These are phyloP conservation scores for Hammondia hammondi DNA, from an alignment of 169 alveolate species.

Conservation along the genomic window DNA sequence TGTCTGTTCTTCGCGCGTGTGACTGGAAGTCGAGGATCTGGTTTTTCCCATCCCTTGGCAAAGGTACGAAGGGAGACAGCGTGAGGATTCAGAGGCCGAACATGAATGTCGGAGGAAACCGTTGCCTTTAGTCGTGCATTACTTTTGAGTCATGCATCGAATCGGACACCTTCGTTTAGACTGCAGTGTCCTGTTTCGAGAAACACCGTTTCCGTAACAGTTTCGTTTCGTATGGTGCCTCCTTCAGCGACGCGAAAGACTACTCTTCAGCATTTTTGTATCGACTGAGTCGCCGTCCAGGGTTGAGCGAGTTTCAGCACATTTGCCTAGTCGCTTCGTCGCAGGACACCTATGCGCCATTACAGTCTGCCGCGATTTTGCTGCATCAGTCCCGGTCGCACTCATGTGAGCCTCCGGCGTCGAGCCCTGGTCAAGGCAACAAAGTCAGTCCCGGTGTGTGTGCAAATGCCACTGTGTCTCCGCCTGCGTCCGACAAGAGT, in stretches of 20 bases:
- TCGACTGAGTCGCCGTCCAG: constrained; percentile 36
- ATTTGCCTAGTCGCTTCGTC: constrained; percentile 41
- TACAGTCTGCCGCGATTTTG: constrained; percentile 43
- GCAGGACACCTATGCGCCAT: constrained; percentile 47
- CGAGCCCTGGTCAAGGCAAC: neutral
- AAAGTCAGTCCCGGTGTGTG: neutral
- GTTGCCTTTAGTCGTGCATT: too few relatives aligned
- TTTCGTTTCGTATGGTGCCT: neutral
- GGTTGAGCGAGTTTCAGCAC: constrained; percentile 40
- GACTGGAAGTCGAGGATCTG: too few relatives aligned
- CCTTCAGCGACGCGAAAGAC: constrained; percentile 36
- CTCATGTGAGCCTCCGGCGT: neutral
- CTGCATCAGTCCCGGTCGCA: neutral
- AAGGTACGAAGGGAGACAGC: too few relatives aligned
- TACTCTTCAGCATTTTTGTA: neutral
- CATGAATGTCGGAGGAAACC: too few relatives aligned
- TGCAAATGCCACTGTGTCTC: neutral
- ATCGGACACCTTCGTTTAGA: neutral
- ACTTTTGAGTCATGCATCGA: neutral
- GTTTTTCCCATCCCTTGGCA: too few relatives aligned
- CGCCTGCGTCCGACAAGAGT: neutral
- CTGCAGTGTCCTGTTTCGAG: too few relatives aligned
- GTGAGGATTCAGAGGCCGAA: too few relatives aligned
- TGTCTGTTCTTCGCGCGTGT: too few relatives aligned
- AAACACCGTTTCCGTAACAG: neutral